phyloP scores from a whole-genome alignment of 495 filamentous ascomycete genomes.

The Trichoderma orchidacearum region DNA sequence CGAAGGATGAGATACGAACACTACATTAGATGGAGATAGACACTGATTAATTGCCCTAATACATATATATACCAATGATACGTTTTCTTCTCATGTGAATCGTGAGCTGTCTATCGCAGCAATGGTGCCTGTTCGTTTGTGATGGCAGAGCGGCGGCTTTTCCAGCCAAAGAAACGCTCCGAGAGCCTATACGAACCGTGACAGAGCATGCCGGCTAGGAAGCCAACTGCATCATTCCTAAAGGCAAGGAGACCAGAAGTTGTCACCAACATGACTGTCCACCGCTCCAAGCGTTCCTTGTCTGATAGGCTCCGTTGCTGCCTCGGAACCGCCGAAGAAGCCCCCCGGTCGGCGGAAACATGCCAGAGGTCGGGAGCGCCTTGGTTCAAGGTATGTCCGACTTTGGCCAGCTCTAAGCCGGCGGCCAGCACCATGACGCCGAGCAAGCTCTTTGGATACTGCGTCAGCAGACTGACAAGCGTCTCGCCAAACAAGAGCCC shows the following conservation, averaged over 20 bases:
- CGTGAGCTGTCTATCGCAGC: background rate
- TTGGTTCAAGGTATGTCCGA: slow-evolving; percentile 69
- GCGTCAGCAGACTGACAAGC: slow-evolving; percentile 48
- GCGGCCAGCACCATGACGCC: slow-evolving; percentile 84
- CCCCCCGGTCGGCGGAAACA: slow-evolving; percentile 9
- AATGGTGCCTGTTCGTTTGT: background rate
- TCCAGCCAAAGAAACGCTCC: background rate
- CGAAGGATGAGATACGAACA: background rate
- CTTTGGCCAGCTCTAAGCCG: slow-evolving; percentile 71
- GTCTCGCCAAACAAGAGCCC: slow-evolving; percentile 60
- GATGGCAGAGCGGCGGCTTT: background rate
- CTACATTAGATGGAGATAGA: background rate
- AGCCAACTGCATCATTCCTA: slow-evolving; percentile 77
- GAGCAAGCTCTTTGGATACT: slow-evolving; percentile 60
- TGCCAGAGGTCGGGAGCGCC: slow-evolving; percentile 47
- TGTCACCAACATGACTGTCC: slow-evolving; percentile 81
- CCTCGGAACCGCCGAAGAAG: background rate
- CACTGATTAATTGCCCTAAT: too few species aligned
- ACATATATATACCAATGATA: too few species aligned
- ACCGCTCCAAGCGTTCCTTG: slow-evolving; percentile 52
- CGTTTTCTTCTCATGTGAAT: background rate
- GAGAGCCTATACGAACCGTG: slow-evolving; percentile 15
- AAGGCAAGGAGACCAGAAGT: slow-evolving; percentile 72
- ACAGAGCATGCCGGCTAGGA: slow-evolving; percentile 65
- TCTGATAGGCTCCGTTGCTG: slow-evolving; percentile 27